Conservation (phyloP, 2,329 filamentous ascomycete genomes). For the Trichoderma oligosporum region DNA sequence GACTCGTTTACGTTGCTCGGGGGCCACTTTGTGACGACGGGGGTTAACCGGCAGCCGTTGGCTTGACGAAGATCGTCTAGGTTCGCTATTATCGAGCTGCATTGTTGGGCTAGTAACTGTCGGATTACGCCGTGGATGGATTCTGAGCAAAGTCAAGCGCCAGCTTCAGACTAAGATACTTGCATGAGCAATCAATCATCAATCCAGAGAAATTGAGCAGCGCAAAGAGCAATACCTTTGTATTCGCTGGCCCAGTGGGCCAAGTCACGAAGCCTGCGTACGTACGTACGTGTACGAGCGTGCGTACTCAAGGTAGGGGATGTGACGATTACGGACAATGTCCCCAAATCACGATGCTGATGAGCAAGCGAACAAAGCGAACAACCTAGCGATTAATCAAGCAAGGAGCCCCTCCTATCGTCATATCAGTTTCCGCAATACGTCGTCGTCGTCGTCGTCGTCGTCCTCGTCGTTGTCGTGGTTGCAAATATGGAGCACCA, state of each 20-base stretch:
- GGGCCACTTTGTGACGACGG: constrained; percentile 45
- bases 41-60: constrained; percentile 49
- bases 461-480: too few species aligned
- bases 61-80: constrained; percentile 23
- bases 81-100: constrained; percentile 29
- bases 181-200: neutral
- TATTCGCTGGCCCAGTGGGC: neutral
- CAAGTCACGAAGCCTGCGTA: neutral
- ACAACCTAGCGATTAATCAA: neutral
- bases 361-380: neutral
- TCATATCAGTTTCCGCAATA: neutral
- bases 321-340: neutral
- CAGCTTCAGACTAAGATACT: neutral
- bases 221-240: neutral
- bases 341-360: neutral
- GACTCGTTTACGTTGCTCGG: constrained; percentile 47
- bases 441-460: neutral
- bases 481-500: too few species aligned
- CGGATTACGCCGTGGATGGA: too few species aligned
- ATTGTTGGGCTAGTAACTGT: too few species aligned
- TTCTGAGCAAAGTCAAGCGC: neutral
- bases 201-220: neutral
- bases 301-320: too few species aligned
- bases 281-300: neutral
- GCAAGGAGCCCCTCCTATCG: neutral